Base-by-base conservation (phyloP, 495 filamentous ascomycete species). In the Parmelia sp. region DNA sequence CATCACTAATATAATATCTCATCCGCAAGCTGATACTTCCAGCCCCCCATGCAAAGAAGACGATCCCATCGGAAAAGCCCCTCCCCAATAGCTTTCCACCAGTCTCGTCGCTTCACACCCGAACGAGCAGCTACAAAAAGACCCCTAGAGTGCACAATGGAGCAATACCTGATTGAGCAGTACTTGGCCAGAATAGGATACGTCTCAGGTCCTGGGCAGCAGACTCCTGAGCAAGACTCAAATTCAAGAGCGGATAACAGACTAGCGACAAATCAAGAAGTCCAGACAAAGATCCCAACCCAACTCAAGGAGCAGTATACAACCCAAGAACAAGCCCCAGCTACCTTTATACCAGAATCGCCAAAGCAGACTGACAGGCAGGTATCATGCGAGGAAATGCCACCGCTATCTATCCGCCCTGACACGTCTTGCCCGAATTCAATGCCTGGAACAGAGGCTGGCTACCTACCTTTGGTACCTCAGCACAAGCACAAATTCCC, bases 151-250 rank as follows among this genome's bases (percentile, higher is more conserved):
- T 2, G 4, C 6, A 49, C 45, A 4, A 49, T 49, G 45, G 45
- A 49, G n/a, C 45, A 49, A 25, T 27, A 49, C 45, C 5, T 49
- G 23, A 14, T 14, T 12, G 45, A 49, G 45, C 45, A 25, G 25
- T 49, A 49, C 45, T 49, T 49, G 45, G 23, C 45, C 10, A 49
- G 45, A 23, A 49, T 49, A 25, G 45, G 23, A 49, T 49, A 49
- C 45, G 45, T 11, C 23, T 25, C 45, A 25, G 45, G 42, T 21
- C 9, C 42, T n/a, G 42, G n/a, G 42, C 42, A n/a, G n/a, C 42
- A 45, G 21, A 10, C 9, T n/a, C 42, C 42, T 5, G 42, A 45
- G 42, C 42, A 19, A 9, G 42, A 49, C 45, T 23, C 23, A 49
- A 14, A 14, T 12, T 23, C 45, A 49, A 25, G 45, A 25, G 10